Conservation (phyloP, 2,329 filamentous ascomycete genomes). For the Cercospora beticola region DNA sequence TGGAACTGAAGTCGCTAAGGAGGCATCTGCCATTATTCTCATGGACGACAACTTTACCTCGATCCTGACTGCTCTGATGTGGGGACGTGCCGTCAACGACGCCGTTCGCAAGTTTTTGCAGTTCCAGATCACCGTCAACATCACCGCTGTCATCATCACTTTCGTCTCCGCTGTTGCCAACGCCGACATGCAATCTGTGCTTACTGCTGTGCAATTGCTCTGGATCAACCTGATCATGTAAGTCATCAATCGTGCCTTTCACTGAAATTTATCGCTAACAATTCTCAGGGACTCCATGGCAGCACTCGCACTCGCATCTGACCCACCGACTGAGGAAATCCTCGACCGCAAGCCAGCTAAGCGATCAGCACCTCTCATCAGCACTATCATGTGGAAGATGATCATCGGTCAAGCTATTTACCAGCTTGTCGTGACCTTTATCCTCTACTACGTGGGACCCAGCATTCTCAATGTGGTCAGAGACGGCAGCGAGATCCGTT, state of each 20-base stretch:
- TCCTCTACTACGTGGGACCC: constrained; percentile 74
- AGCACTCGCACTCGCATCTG: constrained; percentile 84
- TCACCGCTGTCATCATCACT: constrained; percentile 82
- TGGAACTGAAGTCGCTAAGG: constrained; percentile 64
- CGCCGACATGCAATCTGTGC: constrained; percentile 66
- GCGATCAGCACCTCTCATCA: constrained; percentile 74
- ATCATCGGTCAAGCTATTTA: constrained; percentile 90
- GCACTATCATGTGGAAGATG: constrained; percentile 98
- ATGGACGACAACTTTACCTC: constrained; percentile 64
- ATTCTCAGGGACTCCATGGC: constrained; percentile 72
- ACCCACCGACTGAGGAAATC: constrained; percentile 77
- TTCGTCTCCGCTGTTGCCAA: constrained; percentile 83
- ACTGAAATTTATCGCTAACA: constrained; percentile 1
- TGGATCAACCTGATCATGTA: constrained; percentile 93
- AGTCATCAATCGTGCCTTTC: background rate
- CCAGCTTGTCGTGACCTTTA: constrained; percentile 75
- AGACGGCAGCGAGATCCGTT: constrained; percentile 61
- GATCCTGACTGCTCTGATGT: constrained; percentile 62
- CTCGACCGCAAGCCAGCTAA: constrained; percentile 75
- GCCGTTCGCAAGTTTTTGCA: constrained; percentile 58
- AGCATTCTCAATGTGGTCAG: constrained; percentile 62
- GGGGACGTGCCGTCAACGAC: constrained; percentile 61
- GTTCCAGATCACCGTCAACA: constrained; percentile 83
- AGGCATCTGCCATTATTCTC: constrained; percentile 62
- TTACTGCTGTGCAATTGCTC: constrained; percentile 86